These are phyloP conservation scores for Venturia effusa DNA, from an alignment of 2,329 filamentous ascomycete genomes.

Conservation along the genomic window DNA sequence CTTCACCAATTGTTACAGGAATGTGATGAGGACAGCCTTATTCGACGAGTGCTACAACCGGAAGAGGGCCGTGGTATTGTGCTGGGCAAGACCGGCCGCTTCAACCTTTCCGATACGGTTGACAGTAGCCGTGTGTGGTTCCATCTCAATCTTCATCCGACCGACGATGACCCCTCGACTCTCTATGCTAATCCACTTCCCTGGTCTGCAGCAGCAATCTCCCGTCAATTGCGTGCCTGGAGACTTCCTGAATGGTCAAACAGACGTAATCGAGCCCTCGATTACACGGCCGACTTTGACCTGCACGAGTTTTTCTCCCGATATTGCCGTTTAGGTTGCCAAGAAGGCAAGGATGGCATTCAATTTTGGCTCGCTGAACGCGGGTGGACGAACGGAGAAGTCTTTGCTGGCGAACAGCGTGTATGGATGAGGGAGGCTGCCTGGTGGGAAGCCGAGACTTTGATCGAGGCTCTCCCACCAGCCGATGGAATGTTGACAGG, in stretches of 20 bases:
- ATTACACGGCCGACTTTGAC: slow-evolving; percentile 96
- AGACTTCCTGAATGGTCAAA: slow-evolving; percentile 95
- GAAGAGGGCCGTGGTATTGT: slow-evolving; percentile 66
- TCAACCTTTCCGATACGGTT: slow-evolving; percentile 65
- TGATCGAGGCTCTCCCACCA: slow-evolving; percentile 46
- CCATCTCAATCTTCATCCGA: slow-evolving; percentile 83
- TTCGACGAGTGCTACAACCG: slow-evolving; percentile 74
- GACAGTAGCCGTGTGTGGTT: slow-evolving; percentile 89
- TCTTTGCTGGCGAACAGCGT: slow-evolving; percentile 79
- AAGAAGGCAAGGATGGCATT: slow-evolving; percentile 82
- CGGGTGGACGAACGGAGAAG: slow-evolving; percentile 97
- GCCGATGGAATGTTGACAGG: slow-evolving; percentile 21
- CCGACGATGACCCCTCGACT: slow-evolving; percentile 68
- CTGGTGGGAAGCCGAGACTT: slow-evolving; percentile 97
- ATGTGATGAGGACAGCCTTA: slow-evolving; percentile 67
- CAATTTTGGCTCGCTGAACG: slow-evolving; percentile 90
- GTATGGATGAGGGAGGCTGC: slow-evolving; percentile 91
- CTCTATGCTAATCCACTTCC: slow-evolving; percentile 64
- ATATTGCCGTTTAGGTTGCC: slow-evolving; percentile 74
- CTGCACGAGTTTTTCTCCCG: slow-evolving; percentile 80
- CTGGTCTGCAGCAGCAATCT: slow-evolving; percentile 90
- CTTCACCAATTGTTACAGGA: slow-evolving; percentile 81
- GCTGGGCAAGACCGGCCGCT: slow-evolving; percentile 64
- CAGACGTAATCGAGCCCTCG: slow-evolving; percentile 75
- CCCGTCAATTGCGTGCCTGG: slow-evolving; percentile 86